phyloP scores from a whole-genome alignment of 257 asterid species.

The Hygrophila difformis region DNA sequence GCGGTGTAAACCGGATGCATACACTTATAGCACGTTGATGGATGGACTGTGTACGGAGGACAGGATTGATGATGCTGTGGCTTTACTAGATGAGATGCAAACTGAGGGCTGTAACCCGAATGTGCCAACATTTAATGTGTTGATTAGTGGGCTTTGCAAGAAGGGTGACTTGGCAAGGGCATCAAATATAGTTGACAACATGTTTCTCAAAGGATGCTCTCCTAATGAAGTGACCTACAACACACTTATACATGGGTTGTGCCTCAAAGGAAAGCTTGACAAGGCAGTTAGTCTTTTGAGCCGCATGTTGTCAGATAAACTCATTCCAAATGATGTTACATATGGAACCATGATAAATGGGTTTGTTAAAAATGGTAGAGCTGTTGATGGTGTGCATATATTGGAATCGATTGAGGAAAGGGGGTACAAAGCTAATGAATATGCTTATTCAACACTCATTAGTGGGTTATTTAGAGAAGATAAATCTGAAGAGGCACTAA shows the following conservation, averaged over 20 bases:
- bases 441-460: slow-evolving; percentile 69
- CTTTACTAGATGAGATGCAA: slow-evolving; percentile 94
- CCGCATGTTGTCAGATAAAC: slow-evolving; percentile 59
- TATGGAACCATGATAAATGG: slow-evolving; percentile 84
- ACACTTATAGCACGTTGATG: slow-evolving; percentile 89
- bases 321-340: slow-evolving; percentile 60
- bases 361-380: slow-evolving; percentile 62
- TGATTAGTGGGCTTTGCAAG: slow-evolving; percentile 80
- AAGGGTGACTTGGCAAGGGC: slow-evolving; percentile 79
- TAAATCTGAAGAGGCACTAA: slow-evolving; percentile 53
- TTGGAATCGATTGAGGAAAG: slow-evolving; percentile 64
- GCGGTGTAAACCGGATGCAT: slow-evolving; percentile 56
- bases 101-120: slow-evolving; percentile 69
- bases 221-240: slow-evolving; percentile 90
- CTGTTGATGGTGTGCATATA: slow-evolving; percentile 48
- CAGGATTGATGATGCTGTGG: slow-evolving; percentile 77
- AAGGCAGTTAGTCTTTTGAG: slow-evolving; percentile 67
- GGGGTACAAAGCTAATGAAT: slow-evolving; percentile 47
- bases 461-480: slow-evolving; percentile 78
- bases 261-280: slow-evolving; percentile 74
- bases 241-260: slow-evolving; percentile 85
- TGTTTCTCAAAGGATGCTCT: slow-evolving; percentile 84
- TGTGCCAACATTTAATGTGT: slow-evolving; percentile 58
- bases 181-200: slow-evolving; percentile 67
- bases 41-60: slow-evolving; percentile 86